phyloP scores from a whole-genome alignment of 2,329 filamentous ascomycete species.

The Moelleriella libera region DNA sequence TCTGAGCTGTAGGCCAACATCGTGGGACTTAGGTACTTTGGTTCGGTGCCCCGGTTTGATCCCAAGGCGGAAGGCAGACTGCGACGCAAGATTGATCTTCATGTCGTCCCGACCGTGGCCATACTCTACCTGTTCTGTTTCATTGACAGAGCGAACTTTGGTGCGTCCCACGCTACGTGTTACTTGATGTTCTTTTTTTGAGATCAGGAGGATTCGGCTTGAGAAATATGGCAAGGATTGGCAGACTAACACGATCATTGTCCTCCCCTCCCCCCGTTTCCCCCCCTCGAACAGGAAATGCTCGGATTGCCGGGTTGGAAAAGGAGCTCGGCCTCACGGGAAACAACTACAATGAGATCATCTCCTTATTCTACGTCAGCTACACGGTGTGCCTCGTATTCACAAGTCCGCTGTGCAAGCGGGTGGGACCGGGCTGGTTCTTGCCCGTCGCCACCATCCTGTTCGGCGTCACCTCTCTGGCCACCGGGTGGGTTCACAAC shows the following conservation, averaged over 20 bases:
- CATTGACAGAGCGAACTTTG: conserved; percentile 62
- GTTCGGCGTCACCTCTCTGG: conserved; percentile 50
- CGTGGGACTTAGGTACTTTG: background rate
- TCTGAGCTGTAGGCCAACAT: background rate
- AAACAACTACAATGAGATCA: conserved; percentile 55
- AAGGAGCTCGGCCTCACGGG: conserved; percentile 42
- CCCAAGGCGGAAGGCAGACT: conserved; percentile 40
- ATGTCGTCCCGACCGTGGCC: conserved; percentile 50
- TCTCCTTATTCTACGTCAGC: conserved; percentile 57
- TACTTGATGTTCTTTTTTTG: background rate
- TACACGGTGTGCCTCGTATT: conserved; percentile 65
- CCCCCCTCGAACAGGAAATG: conserved; percentile 38
- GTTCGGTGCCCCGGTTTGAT: conserved; percentile 35
- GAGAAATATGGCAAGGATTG: too few relatives aligned
- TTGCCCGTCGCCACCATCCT: conserved; percentile 46
- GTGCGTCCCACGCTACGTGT: conserved; percentile 22
- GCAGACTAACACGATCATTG: background rate
- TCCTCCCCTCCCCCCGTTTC: background rate
- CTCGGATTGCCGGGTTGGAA: conserved; percentile 49
- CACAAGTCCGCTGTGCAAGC: conserved; percentile 54
- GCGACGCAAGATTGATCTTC: conserved; percentile 50
- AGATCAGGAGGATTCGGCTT: too few relatives aligned
- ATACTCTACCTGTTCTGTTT: conserved; percentile 60
- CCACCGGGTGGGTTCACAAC: conserved; percentile 49
- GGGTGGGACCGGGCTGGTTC: conserved; percentile 58